phyloP scores from a whole-genome alignment of 768 basidiomycete genomes.

The Kwoniella botswanensis region DNA sequence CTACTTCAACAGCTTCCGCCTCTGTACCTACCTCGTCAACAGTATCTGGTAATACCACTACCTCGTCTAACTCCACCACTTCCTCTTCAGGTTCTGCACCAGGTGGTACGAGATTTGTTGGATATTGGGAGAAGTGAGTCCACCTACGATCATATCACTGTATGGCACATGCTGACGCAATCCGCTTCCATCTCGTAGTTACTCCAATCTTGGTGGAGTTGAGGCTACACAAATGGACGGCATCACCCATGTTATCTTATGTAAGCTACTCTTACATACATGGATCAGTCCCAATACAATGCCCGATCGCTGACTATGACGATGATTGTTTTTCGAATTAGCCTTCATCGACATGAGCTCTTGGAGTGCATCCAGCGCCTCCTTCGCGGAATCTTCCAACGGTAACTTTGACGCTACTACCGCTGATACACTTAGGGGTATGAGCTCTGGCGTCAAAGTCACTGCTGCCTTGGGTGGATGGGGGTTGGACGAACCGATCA shows the following conservation, averaged over 20 bases:
- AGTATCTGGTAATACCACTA: background rate
- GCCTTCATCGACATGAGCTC: constrained; percentile 23
- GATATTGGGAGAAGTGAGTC: constrained; percentile 36
- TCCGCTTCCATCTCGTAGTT: background rate
- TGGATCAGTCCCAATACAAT: background rate
- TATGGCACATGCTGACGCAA: background rate
- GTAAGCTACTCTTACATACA: constrained; percentile 12
- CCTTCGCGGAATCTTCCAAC: constrained; percentile 18
- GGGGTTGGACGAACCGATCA: constrained; percentile 21
- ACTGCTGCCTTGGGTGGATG: constrained; percentile 42
- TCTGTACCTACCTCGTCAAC: background rate
- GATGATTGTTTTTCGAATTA: background rate
- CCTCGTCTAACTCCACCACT: background rate
- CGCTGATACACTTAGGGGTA: background rate
- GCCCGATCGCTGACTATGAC: no score
- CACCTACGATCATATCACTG: no score
- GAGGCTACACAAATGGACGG: constrained; percentile 25
- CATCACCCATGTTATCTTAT: constrained; percentile 38
- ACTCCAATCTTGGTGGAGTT: constrained; percentile 15
- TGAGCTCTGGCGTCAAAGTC: constrained; percentile 31
- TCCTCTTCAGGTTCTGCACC: background rate
- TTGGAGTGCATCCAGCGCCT: background rate
- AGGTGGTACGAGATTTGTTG: constrained; percentile 21
- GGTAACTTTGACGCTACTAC: constrained; percentile 19
- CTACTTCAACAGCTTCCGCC: background rate